Evolutionary conservation across 768 basidiomycete species (phyloP).

Genomic region (Mrakia frigida): DNA sequence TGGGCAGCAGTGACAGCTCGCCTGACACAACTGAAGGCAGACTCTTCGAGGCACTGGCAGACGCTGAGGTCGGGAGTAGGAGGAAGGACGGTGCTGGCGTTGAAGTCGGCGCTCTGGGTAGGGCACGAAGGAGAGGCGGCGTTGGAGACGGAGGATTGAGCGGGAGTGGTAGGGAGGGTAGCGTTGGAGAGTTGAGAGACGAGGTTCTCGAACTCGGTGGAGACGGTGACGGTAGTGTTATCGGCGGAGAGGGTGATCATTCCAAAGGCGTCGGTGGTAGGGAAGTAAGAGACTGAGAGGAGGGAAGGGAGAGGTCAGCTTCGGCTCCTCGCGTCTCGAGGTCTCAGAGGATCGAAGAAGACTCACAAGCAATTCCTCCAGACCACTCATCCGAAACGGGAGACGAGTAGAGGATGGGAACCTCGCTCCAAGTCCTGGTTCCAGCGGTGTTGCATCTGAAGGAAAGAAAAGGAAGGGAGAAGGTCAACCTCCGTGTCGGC

Average conservation of each 20-base stretch:
- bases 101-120: conserved; percentile 54
- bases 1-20: conserved; percentile 53
- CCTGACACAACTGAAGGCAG: conserved; percentile 66
- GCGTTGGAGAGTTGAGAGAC: conserved; percentile 57
- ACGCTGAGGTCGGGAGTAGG: conserved; percentile 74
- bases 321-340: background rate
- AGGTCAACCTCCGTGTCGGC: background rate
- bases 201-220: conserved; percentile 55
- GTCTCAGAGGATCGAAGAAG: background rate
- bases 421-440: conserved; percentile 76
- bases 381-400: conserved; percentile 77
- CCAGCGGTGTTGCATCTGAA: conserved; percentile 9
- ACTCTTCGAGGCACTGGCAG: conserved; percentile 67
- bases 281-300: conserved; percentile 63
- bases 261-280: conserved; percentile 71
- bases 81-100: conserved; percentile 66
- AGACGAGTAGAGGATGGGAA: conserved; percentile 62
- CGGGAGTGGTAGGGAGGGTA: conserved; percentile 58
- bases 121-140: conserved; percentile 63
- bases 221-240: conserved; percentile 41
- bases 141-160: conserved; percentile 46
- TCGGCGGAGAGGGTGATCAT: conserved; percentile 72
- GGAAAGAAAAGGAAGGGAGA: background rate
- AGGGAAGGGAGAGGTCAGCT: conserved; percentile 13
- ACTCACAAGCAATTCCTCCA: conserved; percentile 71